Evolutionary conservation across 179 eudicot genomes (phyloP).

Genomic region (Vitellaria paradoxa): DNA sequence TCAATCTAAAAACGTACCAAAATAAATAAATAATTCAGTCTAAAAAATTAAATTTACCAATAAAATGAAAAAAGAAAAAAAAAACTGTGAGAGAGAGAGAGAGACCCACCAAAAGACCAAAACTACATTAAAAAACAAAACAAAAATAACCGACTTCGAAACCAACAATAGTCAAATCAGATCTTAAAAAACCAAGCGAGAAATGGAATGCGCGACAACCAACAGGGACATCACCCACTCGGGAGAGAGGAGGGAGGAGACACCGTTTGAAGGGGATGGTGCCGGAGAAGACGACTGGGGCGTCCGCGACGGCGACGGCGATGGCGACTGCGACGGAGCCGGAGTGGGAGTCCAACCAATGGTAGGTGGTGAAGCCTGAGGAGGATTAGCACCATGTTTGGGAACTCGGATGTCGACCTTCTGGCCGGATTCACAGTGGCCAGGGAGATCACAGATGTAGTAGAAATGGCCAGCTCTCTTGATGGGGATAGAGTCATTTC

Average conservation of each 20-base stretch:
- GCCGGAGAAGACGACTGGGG: slow-evolving; percentile 15
- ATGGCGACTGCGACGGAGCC: slow-evolving; percentile 16
- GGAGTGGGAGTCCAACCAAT: no score
- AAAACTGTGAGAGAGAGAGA: no score
- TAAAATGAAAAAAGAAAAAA: no score
- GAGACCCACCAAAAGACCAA: no score
- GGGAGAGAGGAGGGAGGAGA: not conserved
- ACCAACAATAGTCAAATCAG: no score
- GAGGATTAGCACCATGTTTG: not conserved
- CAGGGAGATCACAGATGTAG: slow-evolving; percentile 37
- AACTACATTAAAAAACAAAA: no score
- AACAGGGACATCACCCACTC: not conserved
- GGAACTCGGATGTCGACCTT: slow-evolving; percentile 37
- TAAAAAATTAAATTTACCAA: no score
- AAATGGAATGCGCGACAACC: not conserved
- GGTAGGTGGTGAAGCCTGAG: not conserved
- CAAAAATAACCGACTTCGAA: no score
- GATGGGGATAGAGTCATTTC: slow-evolving; percentile 39
- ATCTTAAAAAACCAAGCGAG: slow-evolving; percentile 4
- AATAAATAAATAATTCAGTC: no score
- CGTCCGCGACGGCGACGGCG: slow-evolving; percentile 17
- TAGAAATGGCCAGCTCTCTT: slow-evolving; percentile 29
- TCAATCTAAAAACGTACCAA: no score
- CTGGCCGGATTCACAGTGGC: slow-evolving; percentile 46
- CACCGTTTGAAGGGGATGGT: not conserved